Evolutionary conservation across 1,139 yeast genomes (phyloP), one percentile per base, ranked within the genome.

Genomic region (Entelexis sorbosivorans): DNA sequence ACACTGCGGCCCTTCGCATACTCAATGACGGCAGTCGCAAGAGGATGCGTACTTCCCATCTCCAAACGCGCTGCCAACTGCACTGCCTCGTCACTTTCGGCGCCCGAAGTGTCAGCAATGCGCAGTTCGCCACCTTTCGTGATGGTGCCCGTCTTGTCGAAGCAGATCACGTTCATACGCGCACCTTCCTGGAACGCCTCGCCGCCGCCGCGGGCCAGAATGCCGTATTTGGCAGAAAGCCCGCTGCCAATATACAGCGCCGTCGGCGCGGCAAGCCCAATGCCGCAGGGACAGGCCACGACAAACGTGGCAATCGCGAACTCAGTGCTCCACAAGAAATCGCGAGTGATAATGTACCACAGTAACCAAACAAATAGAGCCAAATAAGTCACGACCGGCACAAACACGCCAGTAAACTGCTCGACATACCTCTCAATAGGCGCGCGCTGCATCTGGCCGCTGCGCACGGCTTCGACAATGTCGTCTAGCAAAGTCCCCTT

Each of bases 191-290:
- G 89, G 62, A 83, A 82, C 1, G 91, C 88, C 49, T 78, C 80
- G 44, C 93, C 93, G 13, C 93, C 93, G 33, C 91, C 91, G 60
- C 81, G 75, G 1, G 84, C 88, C 46, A 83, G 69, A 47, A 83
- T 79, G n/a, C 93, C 93, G 62, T 79, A 71, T 36, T 76, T 72
- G 0, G 95, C 95, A 28, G 93, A 94, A 19, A 84, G 74, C 1
- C 95, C 94, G 13, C 94, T 81, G 17, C 95, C 95, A 5, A 86
- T 94, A 81, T 83, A 85, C 32, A 86, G 74, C 0, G 95, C 95
- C 2, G 95, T 85, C 1, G 95, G 95, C 0, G 95, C 95, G 16
- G 95, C 95, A 44, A 87, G 71, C 6, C 95, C 95, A 46, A 86
- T 73, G 1, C 95, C 95, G 73, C 95, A 87, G 1, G 96, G 96